Conservation (phyloP, 441 rosid species). For the Biscutella laevigata region DNA sequence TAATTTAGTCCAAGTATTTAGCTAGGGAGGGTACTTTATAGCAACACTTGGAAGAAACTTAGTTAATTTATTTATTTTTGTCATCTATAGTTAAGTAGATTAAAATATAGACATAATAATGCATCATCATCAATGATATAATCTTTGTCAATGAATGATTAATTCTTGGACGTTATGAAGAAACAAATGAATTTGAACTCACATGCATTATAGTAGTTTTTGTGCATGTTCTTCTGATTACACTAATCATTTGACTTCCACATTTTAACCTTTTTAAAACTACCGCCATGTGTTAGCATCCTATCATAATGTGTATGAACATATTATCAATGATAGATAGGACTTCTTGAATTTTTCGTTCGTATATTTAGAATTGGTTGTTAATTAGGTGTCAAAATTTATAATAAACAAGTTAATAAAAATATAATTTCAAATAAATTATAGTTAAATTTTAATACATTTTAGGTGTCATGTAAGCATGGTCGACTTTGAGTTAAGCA, state of each 20-base stretch:
- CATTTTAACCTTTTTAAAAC: conserved; percentile 1
- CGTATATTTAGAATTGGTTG: no score
- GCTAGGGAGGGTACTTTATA: neutral
- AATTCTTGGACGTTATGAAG: conserved; percentile 12
- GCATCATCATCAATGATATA: neutral
- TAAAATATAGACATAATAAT: neutral
- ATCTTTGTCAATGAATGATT: neutral
- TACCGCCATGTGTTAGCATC: neutral
- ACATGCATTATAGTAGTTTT: conserved; percentile 7
- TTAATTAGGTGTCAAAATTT: no score
- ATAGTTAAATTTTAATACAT: no score
- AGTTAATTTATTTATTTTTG: neutral
- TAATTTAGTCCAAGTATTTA: no score
- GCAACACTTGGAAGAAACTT: conserved; percentile 3
- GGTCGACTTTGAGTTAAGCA: no score
- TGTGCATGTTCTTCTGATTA: conserved; percentile 19
- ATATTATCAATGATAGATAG: no score
- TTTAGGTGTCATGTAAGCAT: no score
- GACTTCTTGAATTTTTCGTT: no score
- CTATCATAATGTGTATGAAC: neutral
- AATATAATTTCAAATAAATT: no score
- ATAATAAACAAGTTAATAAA: no score
- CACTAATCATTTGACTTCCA: conserved; percentile 9
- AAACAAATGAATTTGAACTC: conserved; percentile 22
- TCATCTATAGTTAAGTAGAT: neutral